Percentiles rank a stretch among this genome's conserved stretches.
Evolutionary conservation across 257 asterid genomes (phyloP).

Genomic region (Penstemon barbatus): DNA sequence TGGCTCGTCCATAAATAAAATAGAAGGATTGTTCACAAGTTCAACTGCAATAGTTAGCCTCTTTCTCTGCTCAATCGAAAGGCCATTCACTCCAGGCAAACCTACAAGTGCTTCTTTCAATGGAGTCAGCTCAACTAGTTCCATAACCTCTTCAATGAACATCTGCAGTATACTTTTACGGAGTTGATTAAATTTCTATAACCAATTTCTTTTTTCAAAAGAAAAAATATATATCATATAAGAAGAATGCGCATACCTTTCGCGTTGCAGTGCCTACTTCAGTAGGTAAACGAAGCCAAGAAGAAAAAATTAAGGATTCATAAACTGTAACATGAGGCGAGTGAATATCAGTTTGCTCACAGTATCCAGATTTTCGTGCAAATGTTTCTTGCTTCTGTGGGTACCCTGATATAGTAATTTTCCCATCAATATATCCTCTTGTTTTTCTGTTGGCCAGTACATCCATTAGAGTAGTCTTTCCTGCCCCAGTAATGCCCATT

Average conservation of each 20-base stretch:
- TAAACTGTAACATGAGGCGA: slow-evolving; percentile 77
- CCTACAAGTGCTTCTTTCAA: slow-evolving; percentile 72
- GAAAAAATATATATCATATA: not conserved
- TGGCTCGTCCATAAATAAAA: not conserved
- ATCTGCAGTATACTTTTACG: slow-evolving; percentile 41
- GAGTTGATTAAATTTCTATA: not conserved
- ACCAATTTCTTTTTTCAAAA: too few relatives aligned
- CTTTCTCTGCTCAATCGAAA: slow-evolving; percentile 87
- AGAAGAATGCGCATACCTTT: slow-evolving; percentile 38
- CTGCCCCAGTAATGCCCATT: slow-evolving; percentile 88
- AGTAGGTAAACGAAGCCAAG: slow-evolving; percentile 70
- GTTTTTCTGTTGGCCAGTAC: slow-evolving; percentile 79
- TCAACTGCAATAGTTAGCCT: slow-evolving; percentile 88
- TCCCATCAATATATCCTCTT: slow-evolving; percentile 69
- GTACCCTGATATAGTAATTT: slow-evolving; percentile 66
- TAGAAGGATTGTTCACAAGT: slow-evolving; percentile 85
- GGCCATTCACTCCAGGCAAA: slow-evolving; percentile 76
- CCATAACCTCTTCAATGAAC: slow-evolving; percentile 85
- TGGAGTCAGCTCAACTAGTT: slow-evolving; percentile 64
- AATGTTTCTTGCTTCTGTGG: slow-evolving; percentile 73
- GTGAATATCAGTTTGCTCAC: slow-evolving; percentile 84
- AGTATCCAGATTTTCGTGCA: slow-evolving; percentile 79
- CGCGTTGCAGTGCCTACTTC: slow-evolving; percentile 55
- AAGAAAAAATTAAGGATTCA: slow-evolving; percentile 70
- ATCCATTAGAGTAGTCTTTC: slow-evolving; percentile 81